Evolutionary conservation across 768 basidiomycete genomes (phyloP).

Genomic region (Agaricus bisporus): DNA sequence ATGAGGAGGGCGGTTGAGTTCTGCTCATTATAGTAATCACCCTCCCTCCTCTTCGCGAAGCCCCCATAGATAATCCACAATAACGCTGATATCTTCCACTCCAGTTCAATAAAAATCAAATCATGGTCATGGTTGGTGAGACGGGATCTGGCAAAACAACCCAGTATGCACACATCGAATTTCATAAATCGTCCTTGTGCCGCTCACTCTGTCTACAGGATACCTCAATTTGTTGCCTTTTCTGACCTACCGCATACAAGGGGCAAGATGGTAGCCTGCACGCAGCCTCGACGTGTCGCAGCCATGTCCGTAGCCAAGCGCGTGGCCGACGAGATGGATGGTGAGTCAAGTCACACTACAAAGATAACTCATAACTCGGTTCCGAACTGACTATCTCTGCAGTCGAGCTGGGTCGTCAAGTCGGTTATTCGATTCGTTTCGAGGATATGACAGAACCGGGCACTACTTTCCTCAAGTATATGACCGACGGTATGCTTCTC

Average conservation of each 20-base stretch:
- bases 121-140: slow-evolving; percentile 89
- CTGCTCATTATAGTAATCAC: slow-evolving; percentile 34
- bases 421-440: slow-evolving; percentile 97
- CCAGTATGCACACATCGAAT: slow-evolving; percentile 50
- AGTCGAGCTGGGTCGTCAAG: slow-evolving; percentile 92
- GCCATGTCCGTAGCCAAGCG: slow-evolving; percentile 98
- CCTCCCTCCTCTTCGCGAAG: slow-evolving; percentile 24
- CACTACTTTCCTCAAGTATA: slow-evolving; percentile 95
- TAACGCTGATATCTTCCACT: slow-evolving; percentile 20
- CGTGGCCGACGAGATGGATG: slow-evolving; percentile 99
- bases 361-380: neutral
- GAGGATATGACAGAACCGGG: slow-evolving; percentile 92
- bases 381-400: slow-evolving; percentile 9
- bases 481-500: slow-evolving; percentile 99
- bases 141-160: slow-evolving; percentile 96
- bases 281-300: slow-evolving; percentile 93
- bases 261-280: slow-evolving; percentile 92
- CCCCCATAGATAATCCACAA: slow-evolving; percentile 6
- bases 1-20: slow-evolving; percentile 40
- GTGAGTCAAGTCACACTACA: slow-evolving; percentile 36
- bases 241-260: slow-evolving; percentile 88
- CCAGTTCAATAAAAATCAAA: slow-evolving; percentile 74
- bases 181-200: slow-evolving; percentile 8
- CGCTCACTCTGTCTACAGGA: slow-evolving; percentile 39
- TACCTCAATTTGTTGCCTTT: slow-evolving; percentile 94